phyloP scores from a whole-genome alignment of 1,139 yeast genomes.

The Yamadazyma friedrichii region DNA sequence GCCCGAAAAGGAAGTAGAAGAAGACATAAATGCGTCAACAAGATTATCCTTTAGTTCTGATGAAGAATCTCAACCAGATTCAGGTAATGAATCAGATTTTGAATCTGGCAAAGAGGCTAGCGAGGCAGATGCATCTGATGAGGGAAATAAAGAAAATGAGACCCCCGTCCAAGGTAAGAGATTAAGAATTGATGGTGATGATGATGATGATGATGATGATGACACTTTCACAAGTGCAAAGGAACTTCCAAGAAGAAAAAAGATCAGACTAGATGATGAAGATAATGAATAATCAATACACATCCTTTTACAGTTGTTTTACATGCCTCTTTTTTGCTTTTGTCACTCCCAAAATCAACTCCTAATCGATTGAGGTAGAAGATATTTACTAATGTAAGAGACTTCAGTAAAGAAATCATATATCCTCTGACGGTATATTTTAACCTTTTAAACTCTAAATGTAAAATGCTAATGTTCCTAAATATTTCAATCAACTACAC shows the following conservation, averaged over 20 bases:
- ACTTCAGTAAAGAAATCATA: too few species aligned
- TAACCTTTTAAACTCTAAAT: not conserved
- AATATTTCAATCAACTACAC: conserved; percentile 32
- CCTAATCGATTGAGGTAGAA: too few species aligned
- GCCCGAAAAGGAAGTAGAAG: conserved; percentile 4
- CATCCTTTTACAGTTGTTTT: too few species aligned
- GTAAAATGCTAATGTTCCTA: not conserved
- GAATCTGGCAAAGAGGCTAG: conserved; percentile 10
- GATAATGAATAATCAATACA: conserved; percentile 16
- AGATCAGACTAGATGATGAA: conserved; percentile 21
- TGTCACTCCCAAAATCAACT: not conserved
- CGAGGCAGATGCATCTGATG: not conserved
- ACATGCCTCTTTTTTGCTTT: too few species aligned
- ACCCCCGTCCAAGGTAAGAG: conserved; percentile 11
- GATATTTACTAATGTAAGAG: too few species aligned
- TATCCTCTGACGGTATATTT: too few species aligned
- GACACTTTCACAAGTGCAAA: conserved; percentile 13
- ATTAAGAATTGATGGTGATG: conserved; percentile 23
- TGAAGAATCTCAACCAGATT: conserved; percentile 6
- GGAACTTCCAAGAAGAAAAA: conserved; percentile 13
- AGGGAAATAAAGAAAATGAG: conserved; percentile 14
- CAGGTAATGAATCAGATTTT: conserved; percentile 4
- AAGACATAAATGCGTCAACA: conserved; percentile 10
- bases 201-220: conserved; percentile 21
- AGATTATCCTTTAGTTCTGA: conserved; percentile 12